Base-by-base conservation (phyloP, 495 filamentous ascomycete genomes). In the Hypoxylon crocopeplum region DNA sequence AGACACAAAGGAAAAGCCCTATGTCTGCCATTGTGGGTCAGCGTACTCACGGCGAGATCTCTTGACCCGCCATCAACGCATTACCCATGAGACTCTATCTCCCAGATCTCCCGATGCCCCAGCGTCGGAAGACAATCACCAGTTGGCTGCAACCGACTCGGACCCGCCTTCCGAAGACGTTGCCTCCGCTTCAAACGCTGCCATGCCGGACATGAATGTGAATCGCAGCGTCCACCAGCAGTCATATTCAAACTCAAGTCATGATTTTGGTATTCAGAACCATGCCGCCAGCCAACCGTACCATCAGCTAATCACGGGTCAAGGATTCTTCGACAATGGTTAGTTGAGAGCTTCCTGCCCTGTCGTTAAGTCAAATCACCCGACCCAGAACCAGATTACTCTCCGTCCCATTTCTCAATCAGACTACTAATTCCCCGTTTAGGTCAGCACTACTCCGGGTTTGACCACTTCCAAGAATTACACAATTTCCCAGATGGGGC, bases 1-100 rank as follows among this genome's bases (percentile, higher is more conserved):
- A 82, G 79, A 82, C 64, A 82, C 79, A 25, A 81, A 80, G 48
- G 79, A 82, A 63, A 82, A 82, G 53, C 79, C 79, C 11, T 82
- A 80, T 61, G 73, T 78, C 34, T 82, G 79, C 59, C 79, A 77
- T 66, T 82, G 79, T 72, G 79, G 79, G 68, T 75, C 79, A 36
- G 77, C 77, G 0, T 82, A 81, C 60, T 80, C 79, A 45, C 74
- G 79, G 40, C 74, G 79, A 38, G 80, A 83, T 73, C 74, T 83
- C 16, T 62, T 83, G 55, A 81, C 80, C 57, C 75, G 80, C 45
- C 80, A 83, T 53, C 77, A 75, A 34, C 75, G 77, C 50, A 80
- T 42, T 68, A 66, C 68, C n/a, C 68, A 70, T 55, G 68, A 70
- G 62, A 66, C 68, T 40, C 32, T 67, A 8, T 59, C 65, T 1